phyloP scores from a whole-genome alignment of 768 basidiomycete species.

The Hericium erinaceus region DNA sequence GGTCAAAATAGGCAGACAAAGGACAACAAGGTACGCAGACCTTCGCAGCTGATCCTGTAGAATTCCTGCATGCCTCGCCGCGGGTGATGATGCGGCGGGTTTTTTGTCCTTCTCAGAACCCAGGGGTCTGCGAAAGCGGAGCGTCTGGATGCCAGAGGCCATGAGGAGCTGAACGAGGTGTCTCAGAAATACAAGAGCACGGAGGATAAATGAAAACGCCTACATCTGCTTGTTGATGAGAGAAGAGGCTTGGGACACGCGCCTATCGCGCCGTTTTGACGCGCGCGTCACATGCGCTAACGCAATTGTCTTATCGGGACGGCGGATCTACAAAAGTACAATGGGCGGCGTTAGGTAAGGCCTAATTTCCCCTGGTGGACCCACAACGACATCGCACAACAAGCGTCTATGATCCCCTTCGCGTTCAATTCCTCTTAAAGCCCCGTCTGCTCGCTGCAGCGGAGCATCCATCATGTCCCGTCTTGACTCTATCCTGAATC shows the following conservation, averaged over 20 bases:
- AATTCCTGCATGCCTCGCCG: constrained; percentile 50
- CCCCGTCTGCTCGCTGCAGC: neutral
- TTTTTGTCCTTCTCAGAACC: constrained; percentile 12
- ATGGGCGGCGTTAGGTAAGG: constrained; percentile 4
- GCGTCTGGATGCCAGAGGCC: constrained; percentile 18
- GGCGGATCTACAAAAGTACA: constrained; percentile 14
- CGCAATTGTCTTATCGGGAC: constrained; percentile 1
- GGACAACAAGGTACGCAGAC: constrained; percentile 24
- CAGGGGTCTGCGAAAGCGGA: constrained; percentile 25
- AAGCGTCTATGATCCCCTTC: neutral
- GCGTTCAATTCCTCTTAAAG: neutral
- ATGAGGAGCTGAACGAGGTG: neutral
- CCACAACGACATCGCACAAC: constrained; percentile 2
- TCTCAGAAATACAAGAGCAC: too few relatives aligned
- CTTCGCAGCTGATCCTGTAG: constrained; percentile 76
- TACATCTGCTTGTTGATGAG: neutral
- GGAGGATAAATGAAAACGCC: neutral
- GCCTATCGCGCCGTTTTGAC: neutral
- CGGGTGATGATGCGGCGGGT: constrained; percentile 10
- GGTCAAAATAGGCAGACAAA: constrained; percentile 7
- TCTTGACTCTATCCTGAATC: constrained; percentile 13
- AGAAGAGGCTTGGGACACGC: neutral
- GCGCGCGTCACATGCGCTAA: neutral
- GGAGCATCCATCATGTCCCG: constrained; percentile 10
- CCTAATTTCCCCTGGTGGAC: neutral